phyloP scores from a whole-genome alignment of 495 filamentous ascomycete species.

The Pyrenula aspistea region DNA sequence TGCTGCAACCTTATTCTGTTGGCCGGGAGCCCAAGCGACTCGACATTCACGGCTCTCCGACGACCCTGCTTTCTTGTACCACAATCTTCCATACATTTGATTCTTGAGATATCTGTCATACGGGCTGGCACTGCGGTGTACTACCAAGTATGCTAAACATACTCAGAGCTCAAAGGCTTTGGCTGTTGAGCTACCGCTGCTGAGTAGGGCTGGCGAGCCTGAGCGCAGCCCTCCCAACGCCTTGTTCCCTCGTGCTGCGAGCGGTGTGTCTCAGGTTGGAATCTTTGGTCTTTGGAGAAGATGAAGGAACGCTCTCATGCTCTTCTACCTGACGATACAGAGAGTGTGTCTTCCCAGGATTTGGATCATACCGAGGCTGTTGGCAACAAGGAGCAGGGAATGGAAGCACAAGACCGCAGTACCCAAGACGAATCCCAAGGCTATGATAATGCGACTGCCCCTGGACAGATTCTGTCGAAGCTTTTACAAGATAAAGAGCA shows the following conservation, averaged over 20 bases:
- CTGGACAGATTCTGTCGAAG: conserved; percentile 6
- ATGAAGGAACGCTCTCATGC: neutral
- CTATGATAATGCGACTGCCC: neutral
- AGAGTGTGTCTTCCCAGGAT: neutral
- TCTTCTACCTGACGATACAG: neutral
- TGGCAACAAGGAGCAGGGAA: neutral
- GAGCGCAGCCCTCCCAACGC: neutral
- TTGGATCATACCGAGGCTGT: neutral
- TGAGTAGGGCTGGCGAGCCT: neutral
- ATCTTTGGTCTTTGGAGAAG: neutral
- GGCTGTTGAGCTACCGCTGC: neutral
- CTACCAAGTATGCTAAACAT: neutral
- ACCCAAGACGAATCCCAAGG: neutral
- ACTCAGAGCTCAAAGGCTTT: neutral
- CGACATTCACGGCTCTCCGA: neutral
- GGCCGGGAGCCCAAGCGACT: neutral
- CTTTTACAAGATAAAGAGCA: conserved; percentile 26
- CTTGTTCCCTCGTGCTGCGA: neutral
- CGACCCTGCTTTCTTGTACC: neutral
- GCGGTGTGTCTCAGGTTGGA: neutral
- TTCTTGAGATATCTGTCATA: too few relatives aligned
- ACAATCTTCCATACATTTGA: too few relatives aligned
- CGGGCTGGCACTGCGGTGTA: too few relatives aligned
- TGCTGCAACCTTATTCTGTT: neutral
- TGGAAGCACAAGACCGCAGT: neutral